Base-by-base conservation (phyloP, 345 rosid genomes). In the Mallotus nudiflorus region DNA sequence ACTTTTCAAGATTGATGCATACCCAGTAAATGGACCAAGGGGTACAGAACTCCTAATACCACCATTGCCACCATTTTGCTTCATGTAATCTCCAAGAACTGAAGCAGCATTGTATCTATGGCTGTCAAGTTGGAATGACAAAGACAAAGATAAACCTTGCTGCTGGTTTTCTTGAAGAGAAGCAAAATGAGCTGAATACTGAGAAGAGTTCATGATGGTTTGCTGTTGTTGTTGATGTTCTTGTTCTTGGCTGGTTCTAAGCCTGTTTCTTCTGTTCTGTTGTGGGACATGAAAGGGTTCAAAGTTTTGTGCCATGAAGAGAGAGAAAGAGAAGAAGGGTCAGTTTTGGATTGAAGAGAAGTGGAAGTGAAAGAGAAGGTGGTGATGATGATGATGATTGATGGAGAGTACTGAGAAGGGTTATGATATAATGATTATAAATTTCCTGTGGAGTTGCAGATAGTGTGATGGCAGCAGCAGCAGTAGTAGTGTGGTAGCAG, bases 261-360 rank as follows among this genome's bases (percentile, higher is more conserved):
- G 82, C 65, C 62, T 77, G 77, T 71, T 73, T 73, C 77, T 80
- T 77, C 81, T 80, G 77, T 67, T 72, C 45, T 75, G 80, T n/a
- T 83, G 84, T 39, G 84, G 78, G 19, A 67, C 18, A 67, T 80
- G 78, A 75, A 45, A 64, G 60, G 70, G 73, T 48, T 72, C 75
- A 51, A 42, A 69, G 72, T 68, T 78, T 65, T 56, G 63, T 35
- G 75, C 82, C 84, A 83, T 80, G 28, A 39, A 69, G 33, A 29
- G 11, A 48, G 5, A 29, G 27, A 28, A 49, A 27, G n/a, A 29
- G 4, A 59, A 25, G 13, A 35, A 28, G 37, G 42, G 39, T 1
- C 14, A 28, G 31, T 22, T n/a, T 22, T 16, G 10, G 15, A n/a
- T 20, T 40, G n/a, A 9, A 51, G 35, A 35, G 48, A 18, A 25